Conservation (phyloP, 2,329 filamentous ascomycete genomes). For the Alternaria solani region DNA sequence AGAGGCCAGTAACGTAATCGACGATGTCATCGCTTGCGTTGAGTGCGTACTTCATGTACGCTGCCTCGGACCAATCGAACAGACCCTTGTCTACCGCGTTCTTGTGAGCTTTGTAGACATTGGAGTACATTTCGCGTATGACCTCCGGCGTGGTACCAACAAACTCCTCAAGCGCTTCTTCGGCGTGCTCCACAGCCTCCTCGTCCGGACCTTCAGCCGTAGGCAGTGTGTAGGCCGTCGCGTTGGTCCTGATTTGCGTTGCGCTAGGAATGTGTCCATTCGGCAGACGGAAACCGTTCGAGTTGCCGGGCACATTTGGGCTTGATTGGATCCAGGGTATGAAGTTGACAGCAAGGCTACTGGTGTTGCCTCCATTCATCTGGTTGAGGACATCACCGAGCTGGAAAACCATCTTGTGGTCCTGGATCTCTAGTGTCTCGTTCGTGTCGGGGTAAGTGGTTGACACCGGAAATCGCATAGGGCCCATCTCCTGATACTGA, state of each 20-base stretch:
- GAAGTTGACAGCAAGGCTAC: slow-evolving; percentile 63
- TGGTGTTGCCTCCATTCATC: slow-evolving; percentile 62
- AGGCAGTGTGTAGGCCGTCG: slow-evolving; percentile 29
- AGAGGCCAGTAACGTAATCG: slow-evolving; percentile 50
- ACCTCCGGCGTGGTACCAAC: slow-evolving; percentile 27
- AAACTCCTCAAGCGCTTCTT: slow-evolving; percentile 31
- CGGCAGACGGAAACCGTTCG: slow-evolving; percentile 44
- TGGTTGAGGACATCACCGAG: slow-evolving; percentile 67
- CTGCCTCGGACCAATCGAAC: slow-evolving; percentile 71
- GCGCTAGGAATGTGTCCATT: slow-evolving; percentile 47
- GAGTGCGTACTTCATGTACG: slow-evolving; percentile 68
- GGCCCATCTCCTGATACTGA: slow-evolving; percentile 73
- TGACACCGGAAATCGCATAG: slow-evolving; percentile 69
- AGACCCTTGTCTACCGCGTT: slow-evolving; percentile 62
- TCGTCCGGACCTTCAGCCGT: slow-evolving; percentile 25
- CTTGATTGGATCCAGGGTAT: slow-evolving; percentile 69
- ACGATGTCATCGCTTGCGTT: slow-evolving; percentile 64
- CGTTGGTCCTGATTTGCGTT: slow-evolving; percentile 39
- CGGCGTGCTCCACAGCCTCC: slow-evolving; percentile 28
- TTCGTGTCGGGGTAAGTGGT: slow-evolving; percentile 61
- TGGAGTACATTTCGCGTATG: slow-evolving; percentile 54
- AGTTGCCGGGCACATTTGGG: slow-evolving; percentile 60
- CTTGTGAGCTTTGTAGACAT: slow-evolving; percentile 63
- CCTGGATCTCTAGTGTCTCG: slow-evolving; percentile 65
- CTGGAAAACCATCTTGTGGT: slow-evolving; percentile 72